Evolutionary conservation across 2,329 filamentous ascomycete species (phyloP).

Genomic region (Neopestalotiopsis sp.): DNA sequence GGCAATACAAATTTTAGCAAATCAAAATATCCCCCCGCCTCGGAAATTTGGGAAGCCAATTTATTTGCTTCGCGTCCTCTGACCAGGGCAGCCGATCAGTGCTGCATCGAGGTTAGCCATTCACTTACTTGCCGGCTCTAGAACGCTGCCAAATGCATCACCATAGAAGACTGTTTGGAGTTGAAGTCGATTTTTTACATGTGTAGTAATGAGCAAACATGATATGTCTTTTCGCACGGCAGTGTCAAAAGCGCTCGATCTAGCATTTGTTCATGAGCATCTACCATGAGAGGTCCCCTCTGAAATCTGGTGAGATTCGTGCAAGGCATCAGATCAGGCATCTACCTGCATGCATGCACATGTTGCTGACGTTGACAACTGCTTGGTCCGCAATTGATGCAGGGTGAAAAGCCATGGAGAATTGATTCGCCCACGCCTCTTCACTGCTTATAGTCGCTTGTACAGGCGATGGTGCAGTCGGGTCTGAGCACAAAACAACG

Average conservation of each 20-base stretch:
- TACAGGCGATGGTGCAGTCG: no score
- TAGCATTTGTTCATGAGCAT: no score
- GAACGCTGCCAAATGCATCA: neutral
- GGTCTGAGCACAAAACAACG: no score
- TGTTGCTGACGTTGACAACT: neutral
- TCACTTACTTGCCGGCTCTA: neutral
- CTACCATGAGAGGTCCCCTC: no score
- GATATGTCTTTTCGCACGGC: neutral
- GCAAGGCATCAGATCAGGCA: no score
- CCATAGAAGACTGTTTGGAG: neutral
- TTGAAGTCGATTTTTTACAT: neutral
- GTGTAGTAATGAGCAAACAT: neutral
- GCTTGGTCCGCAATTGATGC: neutral
- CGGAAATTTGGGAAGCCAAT: conserved; percentile 13
- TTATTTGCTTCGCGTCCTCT: conserved; percentile 8
- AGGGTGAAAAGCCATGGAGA: neutral
- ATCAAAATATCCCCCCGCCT: neutral
- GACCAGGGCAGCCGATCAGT: conserved; percentile 2
- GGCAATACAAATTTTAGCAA: neutral
- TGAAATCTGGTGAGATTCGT: no score
- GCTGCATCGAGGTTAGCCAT: conserved; percentile 6
- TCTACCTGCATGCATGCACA: neutral
- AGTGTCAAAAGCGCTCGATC: no score
- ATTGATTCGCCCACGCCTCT: no score
- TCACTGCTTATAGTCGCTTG: no score